Evolutionary conservation across 371 early-diverging fungal species (phyloP), one percentile per base, ranked within the genome.

Genomic region (Mortierella sp.): DNA sequence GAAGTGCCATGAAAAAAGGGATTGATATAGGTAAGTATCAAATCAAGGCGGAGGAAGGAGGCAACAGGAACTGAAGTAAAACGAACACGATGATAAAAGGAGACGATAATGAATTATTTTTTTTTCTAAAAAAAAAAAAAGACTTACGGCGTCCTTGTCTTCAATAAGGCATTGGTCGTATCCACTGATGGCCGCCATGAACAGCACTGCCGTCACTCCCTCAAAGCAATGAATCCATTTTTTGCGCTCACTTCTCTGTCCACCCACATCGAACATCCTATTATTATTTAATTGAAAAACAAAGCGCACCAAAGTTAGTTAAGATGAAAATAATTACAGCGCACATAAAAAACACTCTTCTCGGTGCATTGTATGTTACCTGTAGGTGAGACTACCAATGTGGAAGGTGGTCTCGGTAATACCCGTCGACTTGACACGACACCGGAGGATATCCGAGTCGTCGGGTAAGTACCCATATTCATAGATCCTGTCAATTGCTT

Each of bases 221-320:
- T 98, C 98, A 84, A 97, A 95, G 76, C 97, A 97, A 74, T 97
- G 97, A 54, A 96, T 92, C 98, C 98, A 98, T 85, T 97, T 97
- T 80, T 97, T 98, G 76, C 98, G 92, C 80, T 96, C 97, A 31
- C 94, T 93, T 44, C 97, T 89, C 88, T 97, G 98, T 26, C 98
- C 98, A 44, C 98, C 98, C 50, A 97, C 98, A 88, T 97, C 98
- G 88, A 97, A 92, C 96, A 97, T 96, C 47, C 92, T 77, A 38
- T n/a, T 2, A 10, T 48, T 48, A 58, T 0, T 28, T 26, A 14
- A 4, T 13, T 48, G 0, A 44, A 45, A 50, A 16, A 24, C 1
- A 45, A 31, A 26, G 74, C 3, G 42, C 34, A 14, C 0, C 28
- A n/a, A 6, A 6, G 63, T 31, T 60, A 60, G 31, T 55, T 55